These are phyloP conservation scores for Sorghum bicolor DNA, from an alignment of 176 grass and related monocot species.

Conservation along the genomic window DNA sequence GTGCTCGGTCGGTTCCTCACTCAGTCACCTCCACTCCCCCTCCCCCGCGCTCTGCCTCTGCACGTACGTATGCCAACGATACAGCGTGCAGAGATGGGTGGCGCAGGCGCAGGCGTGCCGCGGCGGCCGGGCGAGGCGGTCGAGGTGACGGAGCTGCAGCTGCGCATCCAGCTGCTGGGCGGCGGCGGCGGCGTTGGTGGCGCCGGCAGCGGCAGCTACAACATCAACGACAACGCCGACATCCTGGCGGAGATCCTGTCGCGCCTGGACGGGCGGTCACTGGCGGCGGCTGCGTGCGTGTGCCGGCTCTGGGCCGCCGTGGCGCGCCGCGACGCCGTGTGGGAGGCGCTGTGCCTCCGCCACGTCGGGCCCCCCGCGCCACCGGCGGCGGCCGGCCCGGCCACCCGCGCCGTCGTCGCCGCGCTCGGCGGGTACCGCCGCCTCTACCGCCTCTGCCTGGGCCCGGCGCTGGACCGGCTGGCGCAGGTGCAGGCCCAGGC, in stretches of 20 bases:
- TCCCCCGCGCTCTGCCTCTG: not conserved
- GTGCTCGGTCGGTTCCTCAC: not conserved
- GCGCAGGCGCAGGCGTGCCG: not conserved
- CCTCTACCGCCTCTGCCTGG: slow-evolving; percentile 87
- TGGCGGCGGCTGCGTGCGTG: slow-evolving; percentile 53
- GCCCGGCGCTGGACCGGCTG: slow-evolving; percentile 79
- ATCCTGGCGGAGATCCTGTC: slow-evolving; percentile 77
- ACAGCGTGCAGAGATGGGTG: not conserved
- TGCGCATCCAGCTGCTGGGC: slow-evolving; percentile 33
- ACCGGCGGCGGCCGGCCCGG: not conserved
- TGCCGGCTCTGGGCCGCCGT: slow-evolving; percentile 76
- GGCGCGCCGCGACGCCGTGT: slow-evolving; percentile 62
- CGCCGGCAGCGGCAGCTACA: slow-evolving; percentile 23
- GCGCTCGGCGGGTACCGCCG: slow-evolving; percentile 95
- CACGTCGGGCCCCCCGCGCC: slow-evolving; percentile 31
- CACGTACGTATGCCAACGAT: not conserved
- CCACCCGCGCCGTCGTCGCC: slow-evolving; percentile 66
- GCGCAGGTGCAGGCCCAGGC: slow-evolving; percentile 3
- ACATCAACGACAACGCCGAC: slow-evolving; percentile 92
- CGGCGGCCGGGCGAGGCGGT: not conserved
- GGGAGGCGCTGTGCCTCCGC: slow-evolving; percentile 84
- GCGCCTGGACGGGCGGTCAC: slow-evolving; percentile 78
- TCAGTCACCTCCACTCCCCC: not conserved
- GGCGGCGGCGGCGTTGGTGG: not conserved
- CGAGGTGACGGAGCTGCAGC: slow-evolving; percentile 30